A percentile compares a stretch with the other conserved stretches of the same genome.
phyloP scores from a whole-genome alignment of 2,329 filamentous ascomycete species.

The Orbilia oligospora region DNA sequence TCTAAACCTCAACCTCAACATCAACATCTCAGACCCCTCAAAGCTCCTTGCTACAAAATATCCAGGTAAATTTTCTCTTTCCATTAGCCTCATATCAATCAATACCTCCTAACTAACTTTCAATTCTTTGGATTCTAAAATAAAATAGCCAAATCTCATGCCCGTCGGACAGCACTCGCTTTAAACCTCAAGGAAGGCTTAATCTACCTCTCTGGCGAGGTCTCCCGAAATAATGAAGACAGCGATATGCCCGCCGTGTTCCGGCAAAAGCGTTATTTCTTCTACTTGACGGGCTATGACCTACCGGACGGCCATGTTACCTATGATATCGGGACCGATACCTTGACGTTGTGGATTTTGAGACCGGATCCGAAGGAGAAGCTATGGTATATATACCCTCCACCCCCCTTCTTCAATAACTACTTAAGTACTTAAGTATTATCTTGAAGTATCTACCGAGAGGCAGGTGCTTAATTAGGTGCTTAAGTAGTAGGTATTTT shows the following conservation, averaged over 20 bases:
- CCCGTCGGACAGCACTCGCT: constrained; percentile 68
- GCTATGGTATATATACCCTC: constrained; percentile 35
- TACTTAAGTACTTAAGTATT: neutral
- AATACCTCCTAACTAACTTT: no score
- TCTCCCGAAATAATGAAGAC: constrained; percentile 71
- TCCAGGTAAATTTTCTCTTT: constrained; percentile 23
- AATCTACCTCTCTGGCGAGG: constrained; percentile 73
- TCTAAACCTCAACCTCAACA: neutral
- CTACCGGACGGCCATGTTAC: constrained; percentile 73
- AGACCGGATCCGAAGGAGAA: constrained; percentile 54
- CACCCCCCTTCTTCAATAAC: neutral
- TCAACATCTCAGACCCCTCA: constrained; percentile 5
- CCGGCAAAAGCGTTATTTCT: constrained; percentile 75
- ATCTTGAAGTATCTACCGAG: no score
- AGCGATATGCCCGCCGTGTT: constrained; percentile 74
- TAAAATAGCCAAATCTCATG: constrained; percentile 68
- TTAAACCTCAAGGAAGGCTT: constrained; percentile 69
- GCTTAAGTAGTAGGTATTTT: neutral
- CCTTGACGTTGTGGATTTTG: constrained; percentile 75
- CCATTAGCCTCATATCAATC: no score
- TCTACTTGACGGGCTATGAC: constrained; percentile 73
- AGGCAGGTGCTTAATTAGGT: no score
- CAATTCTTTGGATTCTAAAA: no score
- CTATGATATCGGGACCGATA: constrained; percentile 74
- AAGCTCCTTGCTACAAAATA: constrained; percentile 32